Conservation (phyloP, 306 rosid species). For the Cucurbita ficifolia region DNA sequence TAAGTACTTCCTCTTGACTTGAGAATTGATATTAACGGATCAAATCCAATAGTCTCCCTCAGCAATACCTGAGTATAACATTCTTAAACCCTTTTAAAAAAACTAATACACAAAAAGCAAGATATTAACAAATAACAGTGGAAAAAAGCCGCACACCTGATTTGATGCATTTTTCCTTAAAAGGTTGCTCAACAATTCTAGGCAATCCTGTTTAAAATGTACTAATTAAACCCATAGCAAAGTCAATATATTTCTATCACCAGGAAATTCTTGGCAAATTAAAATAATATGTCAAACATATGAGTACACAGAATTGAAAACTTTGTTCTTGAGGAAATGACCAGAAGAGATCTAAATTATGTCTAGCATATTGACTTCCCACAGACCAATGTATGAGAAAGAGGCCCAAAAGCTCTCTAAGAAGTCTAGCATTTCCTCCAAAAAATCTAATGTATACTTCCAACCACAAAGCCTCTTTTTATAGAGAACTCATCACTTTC, state of each 20-base stretch:
- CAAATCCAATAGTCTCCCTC: constrained; percentile 83
- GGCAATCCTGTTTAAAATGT: constrained; percentile 56
- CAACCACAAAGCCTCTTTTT: not conserved
- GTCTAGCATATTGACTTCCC: not conserved
- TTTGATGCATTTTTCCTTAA: constrained; percentile 58
- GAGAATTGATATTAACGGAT: constrained; percentile 60
- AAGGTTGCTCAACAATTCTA: constrained; percentile 78
- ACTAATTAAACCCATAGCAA: constrained; percentile 15
- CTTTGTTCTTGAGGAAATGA: not conserved
- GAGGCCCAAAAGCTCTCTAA: not conserved
- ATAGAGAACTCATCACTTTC: not conserved
- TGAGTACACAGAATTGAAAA: not conserved
- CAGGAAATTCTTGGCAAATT: not conserved
- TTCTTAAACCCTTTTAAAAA: constrained; percentile 12
- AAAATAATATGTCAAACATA: not conserved
- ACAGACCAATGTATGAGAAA: not conserved
- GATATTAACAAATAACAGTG: not conserved
- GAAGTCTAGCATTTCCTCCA: too few relatives aligned
- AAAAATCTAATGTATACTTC: too few relatives aligned
- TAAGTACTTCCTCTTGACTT: constrained; percentile 61
- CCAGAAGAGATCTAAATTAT: not conserved
- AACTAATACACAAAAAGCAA: not conserved
- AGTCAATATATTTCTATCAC: not conserved
- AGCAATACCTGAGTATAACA: constrained; percentile 44
- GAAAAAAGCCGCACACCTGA: constrained; percentile 48